phyloP scores from a whole-genome alignment of 2,329 filamentous ascomycete genomes.

The Ophiostoma ulmi region DNA sequence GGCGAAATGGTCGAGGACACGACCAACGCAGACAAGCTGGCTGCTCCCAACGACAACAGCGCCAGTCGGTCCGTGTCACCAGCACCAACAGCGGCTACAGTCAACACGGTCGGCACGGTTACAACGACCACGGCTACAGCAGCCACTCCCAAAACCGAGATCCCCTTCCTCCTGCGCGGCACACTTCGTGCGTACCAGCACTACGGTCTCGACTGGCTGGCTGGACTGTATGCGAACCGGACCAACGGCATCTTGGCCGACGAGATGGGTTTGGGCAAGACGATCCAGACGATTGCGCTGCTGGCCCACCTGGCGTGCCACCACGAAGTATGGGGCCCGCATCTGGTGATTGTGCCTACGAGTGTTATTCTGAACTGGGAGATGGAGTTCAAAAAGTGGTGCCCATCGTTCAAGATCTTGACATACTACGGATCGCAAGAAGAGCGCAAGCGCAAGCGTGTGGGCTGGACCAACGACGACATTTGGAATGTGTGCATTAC shows the following conservation, averaged over 20 bases:
- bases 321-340: constrained; percentile 90
- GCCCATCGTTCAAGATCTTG: constrained; percentile 94
- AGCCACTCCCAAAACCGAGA: constrained; percentile 54
- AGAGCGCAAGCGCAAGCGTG: constrained; percentile 83
- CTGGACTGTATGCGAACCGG: constrained; percentile 81
- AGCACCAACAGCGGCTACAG: constrained; percentile 25
- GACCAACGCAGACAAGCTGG: not conserved
- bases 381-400: constrained; percentile 99
- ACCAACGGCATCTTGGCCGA: constrained; percentile 96
- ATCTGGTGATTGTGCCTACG: constrained; percentile 92
- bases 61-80: constrained; percentile 35
- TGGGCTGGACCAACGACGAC: constrained; percentile 89
- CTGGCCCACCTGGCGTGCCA: constrained; percentile 87
- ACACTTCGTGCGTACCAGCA: constrained; percentile 94
- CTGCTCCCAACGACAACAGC: constrained; percentile 26
- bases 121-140: constrained; percentile 22
- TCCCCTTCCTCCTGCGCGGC: constrained; percentile 79
- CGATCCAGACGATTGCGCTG: constrained; percentile 93
- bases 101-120: not conserved
- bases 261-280: constrained; percentile 98
- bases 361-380: constrained; percentile 99
- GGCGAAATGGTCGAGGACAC: not conserved
- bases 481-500: constrained; percentile 97
- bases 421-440: constrained; percentile 95
- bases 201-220: constrained; percentile 94